Conservation (phyloP, 2,329 filamentous ascomycete genomes). For the Talaromyces atroroseus region DNA sequence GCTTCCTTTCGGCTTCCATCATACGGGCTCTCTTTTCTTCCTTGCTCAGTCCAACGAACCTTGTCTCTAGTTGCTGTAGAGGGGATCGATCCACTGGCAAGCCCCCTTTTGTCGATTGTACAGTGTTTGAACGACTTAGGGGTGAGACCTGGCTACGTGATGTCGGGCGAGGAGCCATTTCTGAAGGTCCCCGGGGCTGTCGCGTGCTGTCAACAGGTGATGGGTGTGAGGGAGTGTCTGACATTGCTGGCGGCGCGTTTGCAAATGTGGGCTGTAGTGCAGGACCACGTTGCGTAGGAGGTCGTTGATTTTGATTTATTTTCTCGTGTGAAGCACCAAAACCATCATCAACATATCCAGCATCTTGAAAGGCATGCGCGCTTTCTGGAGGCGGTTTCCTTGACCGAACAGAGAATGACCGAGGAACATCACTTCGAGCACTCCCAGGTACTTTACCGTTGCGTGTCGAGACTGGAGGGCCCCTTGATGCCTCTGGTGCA, state of each 20-base stretch:
- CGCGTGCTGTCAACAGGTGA: conserved; percentile 9
- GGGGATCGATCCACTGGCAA: conserved; percentile 81
- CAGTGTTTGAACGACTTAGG: conserved; percentile 28
- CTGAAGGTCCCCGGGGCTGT: conserved; percentile 10
- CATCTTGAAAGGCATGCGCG: background rate
- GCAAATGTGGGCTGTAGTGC: background rate
- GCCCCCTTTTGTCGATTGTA: conserved; percentile 33
- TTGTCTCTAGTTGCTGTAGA: conserved; percentile 86
- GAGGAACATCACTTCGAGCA: conserved; percentile 12
- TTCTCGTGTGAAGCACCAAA: conserved; percentile 1
- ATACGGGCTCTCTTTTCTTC: conserved; percentile 86
- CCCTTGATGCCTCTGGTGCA: conserved; percentile 51
- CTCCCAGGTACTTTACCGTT: conserved; percentile 31
- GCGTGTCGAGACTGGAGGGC: conserved; percentile 55
- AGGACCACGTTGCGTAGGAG: background rate
- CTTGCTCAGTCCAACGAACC: conserved; percentile 87
- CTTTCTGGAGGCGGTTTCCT: conserved; percentile 17
- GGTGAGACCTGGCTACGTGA: conserved; percentile 19
- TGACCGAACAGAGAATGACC: conserved; percentile 25
- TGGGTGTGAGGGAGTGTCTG: background rate
- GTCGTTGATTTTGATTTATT: conserved; percentile 1
- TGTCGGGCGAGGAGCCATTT: conserved; percentile 15
- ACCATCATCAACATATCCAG: conserved; percentile 9
- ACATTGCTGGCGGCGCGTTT: background rate
- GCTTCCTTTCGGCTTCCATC: conserved; percentile 71